Conservation (phyloP, 306 rosid species). For the Prunus mume region DNA sequence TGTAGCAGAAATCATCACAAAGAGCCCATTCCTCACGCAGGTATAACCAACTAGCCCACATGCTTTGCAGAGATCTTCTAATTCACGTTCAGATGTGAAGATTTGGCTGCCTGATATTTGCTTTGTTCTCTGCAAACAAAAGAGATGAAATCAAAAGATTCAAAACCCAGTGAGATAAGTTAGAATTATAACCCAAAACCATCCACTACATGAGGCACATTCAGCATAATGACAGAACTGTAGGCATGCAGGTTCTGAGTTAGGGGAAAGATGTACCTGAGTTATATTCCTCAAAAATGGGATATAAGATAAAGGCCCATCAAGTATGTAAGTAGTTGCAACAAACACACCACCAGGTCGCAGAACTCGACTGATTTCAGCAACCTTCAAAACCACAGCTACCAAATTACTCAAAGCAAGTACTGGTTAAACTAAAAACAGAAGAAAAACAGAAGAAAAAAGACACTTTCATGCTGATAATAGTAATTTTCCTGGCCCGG, state of each 20-base stretch:
- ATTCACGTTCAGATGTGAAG: constrained; percentile 63
- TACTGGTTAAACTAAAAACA: not conserved
- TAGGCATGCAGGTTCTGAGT: constrained; percentile 3
- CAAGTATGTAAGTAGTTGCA: constrained; percentile 72
- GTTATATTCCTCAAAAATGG: constrained; percentile 54
- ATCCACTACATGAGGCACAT: not conserved
- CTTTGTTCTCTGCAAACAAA: constrained; percentile 34
- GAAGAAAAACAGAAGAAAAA: too few relatives aligned
- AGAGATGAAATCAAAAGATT: not conserved
- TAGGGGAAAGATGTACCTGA: constrained; percentile 44
- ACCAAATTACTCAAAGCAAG: constrained; percentile 1
- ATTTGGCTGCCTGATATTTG: constrained; percentile 53
- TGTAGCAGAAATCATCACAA: constrained; percentile 80
- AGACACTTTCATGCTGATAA: too few relatives aligned
- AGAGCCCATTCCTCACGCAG: constrained; percentile 58
- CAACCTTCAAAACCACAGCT: constrained; percentile 51
- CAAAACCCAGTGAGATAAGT: not conserved
- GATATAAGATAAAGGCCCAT: constrained; percentile 57
- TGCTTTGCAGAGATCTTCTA: constrained; percentile 75
- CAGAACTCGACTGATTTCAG: constrained; percentile 83
- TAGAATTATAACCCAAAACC: not conserved
- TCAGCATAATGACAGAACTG: not conserved
- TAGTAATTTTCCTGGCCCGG: too few relatives aligned
- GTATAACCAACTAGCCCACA: constrained; percentile 67
- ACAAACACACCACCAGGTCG: constrained; percentile 95